These are phyloP conservation scores for Xanthoparmelia taractica DNA, from an alignment of 495 filamentous ascomycete genomes.

Conservation along the genomic window DNA sequence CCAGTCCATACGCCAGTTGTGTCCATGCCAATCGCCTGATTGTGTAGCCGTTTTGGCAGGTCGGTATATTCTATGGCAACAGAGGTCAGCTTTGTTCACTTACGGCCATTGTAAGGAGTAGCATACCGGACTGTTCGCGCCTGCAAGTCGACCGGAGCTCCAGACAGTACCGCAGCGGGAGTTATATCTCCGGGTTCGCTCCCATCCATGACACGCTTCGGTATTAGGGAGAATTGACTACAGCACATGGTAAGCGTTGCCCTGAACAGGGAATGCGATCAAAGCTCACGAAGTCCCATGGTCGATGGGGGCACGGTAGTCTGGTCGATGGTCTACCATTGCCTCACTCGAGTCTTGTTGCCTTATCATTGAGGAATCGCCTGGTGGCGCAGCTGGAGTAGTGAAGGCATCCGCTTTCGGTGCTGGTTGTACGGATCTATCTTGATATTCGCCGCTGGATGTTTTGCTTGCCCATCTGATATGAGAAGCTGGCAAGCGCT, in stretches of 20 bases:
- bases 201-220: constrained; percentile 80
- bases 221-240: constrained; percentile 83
- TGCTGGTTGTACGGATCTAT: constrained; percentile 21
- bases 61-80: constrained; percentile 67
- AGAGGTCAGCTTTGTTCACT: constrained; percentile 24
- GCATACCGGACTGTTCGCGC: constrained; percentile 83
- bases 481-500: constrained; percentile 32
- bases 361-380: constrained; percentile 38
- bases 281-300: constrained; percentile 67
- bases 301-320: constrained; percentile 71
- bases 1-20: constrained; percentile 98
- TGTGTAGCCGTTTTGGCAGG: constrained; percentile 89
- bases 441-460: constrained; percentile 16
- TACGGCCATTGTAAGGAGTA: neutral
- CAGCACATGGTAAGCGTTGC: constrained; percentile 24
- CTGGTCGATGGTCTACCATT: constrained; percentile 59
- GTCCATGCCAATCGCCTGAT: constrained; percentile 72
- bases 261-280: neutral
- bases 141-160: constrained; percentile 87
- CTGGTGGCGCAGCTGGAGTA: constrained; percentile 30
- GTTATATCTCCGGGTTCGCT: constrained; percentile 70
- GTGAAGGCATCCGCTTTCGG: constrained; percentile 20
- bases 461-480: constrained; percentile 39
- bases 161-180: constrained; percentile 79
- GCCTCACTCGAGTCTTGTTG: constrained; percentile 45